Evolutionary conservation across 2,329 filamentous ascomycete species (phyloP), one percentile per base, ranked within the genome.

Genomic region (Ophiostoma triangulosporum): DNA sequence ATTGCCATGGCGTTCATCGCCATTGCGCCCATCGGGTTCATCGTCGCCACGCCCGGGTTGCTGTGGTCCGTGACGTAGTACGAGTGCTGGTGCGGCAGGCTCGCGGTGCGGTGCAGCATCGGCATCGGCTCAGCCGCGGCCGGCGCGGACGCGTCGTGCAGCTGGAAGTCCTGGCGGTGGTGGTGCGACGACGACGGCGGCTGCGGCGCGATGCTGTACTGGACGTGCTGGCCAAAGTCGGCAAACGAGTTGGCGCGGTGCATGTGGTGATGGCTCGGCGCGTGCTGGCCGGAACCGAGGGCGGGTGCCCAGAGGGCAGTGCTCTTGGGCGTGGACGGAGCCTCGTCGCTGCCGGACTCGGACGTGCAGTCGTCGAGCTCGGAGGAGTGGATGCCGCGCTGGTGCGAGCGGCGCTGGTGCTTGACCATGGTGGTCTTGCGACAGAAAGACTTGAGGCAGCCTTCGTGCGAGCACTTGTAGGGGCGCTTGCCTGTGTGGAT

Each of bases 351-450:
- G 54, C 76, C 78, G n/a, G 74, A 77, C 49, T 77, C 75, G 22
- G 74, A 80, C 31, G 70, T 73, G 64, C 68, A 75, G 61, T 78
- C 75, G 60, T 77, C 76, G 40, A 73, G 62, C 60, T 81, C 77
- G 38, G 74, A 71, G 38, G 74, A 71, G 60, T 80, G 72, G 53
- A 77, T 67, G 35, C 78, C 74, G 58, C 77, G 73, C 60, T 81
- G 77, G 62, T 83, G 78, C 1, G 77, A 79, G 26, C 78, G 71
- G 51, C 78, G 70, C 62, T 83, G 78, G 63, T 83, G 80, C 66
- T 83, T 83, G 53, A 83, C 77, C 79, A 83, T 81, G 53, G 81
- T 85, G 5, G 81, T 85, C 65, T 86, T 86, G 53, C 83, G 74
- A 66, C 82, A 86, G 64, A 86, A 86, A 65, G 82, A 82, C 67